Percentiles rank a stretch among this genome's conserved stretches.
Evolutionary conservation across 2,329 filamentous ascomycete species (phyloP).

Genomic region (Fusarium pseudonygamai): DNA sequence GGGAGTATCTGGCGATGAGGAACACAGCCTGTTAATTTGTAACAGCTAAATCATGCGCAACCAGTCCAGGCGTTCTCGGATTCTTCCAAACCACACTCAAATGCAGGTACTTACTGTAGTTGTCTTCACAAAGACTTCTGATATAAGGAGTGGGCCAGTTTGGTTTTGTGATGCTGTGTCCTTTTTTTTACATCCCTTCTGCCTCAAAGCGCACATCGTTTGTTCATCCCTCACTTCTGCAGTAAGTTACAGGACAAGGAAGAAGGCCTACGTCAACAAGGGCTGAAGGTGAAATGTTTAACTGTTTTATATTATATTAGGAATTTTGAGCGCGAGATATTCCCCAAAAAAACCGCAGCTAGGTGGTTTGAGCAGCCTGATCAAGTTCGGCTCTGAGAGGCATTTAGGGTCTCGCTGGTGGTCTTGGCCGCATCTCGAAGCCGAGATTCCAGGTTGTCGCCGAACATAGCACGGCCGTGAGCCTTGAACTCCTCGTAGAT

Average conservation of each 20-base stretch:
- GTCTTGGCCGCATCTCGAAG: conserved; percentile 80
- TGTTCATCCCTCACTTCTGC: not conserved
- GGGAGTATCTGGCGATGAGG: not conserved
- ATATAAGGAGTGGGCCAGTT: not conserved
- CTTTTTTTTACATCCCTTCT: not conserved
- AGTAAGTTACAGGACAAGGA: not conserved
- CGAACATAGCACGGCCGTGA: conserved; percentile 86
- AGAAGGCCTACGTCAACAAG: not conserved
- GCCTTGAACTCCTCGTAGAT: conserved; percentile 81
- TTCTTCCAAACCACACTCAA: not conserved
- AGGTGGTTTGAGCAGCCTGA: conserved; percentile 3
- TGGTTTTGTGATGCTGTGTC: not conserved
- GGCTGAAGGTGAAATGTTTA: not conserved
- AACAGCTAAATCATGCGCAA: not conserved
- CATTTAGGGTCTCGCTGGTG: conserved; percentile 63
- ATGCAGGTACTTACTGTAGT: not conserved
- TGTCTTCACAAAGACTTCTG: not conserved
- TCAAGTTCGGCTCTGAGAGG: conserved; percentile 37
- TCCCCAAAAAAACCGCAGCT: not conserved
- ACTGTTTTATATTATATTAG: not conserved
- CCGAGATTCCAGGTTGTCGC: conserved; percentile 88
- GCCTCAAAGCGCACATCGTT: not conserved
- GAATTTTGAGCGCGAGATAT: not conserved
- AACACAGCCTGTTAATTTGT: not conserved
- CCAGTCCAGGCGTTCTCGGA: not conserved